These are phyloP conservation scores for Fusarium sarcochroum DNA, from an alignment of 2,329 filamentous ascomycete species.

Conservation along the genomic window DNA sequence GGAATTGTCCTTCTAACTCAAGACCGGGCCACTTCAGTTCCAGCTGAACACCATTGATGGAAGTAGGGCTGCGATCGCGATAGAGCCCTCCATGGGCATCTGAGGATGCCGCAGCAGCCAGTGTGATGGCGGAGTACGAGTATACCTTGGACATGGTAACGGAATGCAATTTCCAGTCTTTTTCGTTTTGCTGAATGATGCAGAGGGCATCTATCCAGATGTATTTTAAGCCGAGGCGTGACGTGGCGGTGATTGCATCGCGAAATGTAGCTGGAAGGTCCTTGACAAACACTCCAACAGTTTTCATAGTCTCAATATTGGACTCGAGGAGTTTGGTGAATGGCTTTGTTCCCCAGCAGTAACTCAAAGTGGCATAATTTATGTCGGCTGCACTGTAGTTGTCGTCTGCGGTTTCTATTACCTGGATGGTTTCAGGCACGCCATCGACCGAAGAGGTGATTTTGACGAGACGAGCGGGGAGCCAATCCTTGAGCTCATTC, in stretches of 20 bases:
- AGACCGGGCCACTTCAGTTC: neutral
- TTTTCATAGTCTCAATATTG: neutral
- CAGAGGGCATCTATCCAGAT: constrained; percentile 19
- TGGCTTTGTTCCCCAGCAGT: neutral
- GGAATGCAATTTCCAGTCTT: neutral
- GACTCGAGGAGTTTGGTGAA: constrained; percentile 8
- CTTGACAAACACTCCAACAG: neutral
- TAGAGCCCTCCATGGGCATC: neutral
- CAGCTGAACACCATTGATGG: neutral
- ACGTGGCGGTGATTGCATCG: neutral
- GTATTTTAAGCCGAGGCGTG: neutral
- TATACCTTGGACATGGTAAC: constrained; percentile 13
- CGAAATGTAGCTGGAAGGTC: constrained; percentile 2
- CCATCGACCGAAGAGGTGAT: neutral
- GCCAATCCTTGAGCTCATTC: neutral
- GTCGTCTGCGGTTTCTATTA: neutral
- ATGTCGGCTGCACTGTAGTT: fast-evolving
- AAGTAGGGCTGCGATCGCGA: neutral
- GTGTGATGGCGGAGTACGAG: neutral
- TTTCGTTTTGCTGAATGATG: neutral
- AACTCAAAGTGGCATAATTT: constrained; percentile 6
- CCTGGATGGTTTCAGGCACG: neutral
- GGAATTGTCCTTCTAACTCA: neutral
- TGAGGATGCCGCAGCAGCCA: constrained; percentile 4
- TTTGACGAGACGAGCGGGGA: constrained; percentile 11